Evolutionary conservation across 352 stramenopile genomes (phyloP), one percentile per base, ranked within the genome.

Genomic region (Phytophthora chlamydospora): DNA sequence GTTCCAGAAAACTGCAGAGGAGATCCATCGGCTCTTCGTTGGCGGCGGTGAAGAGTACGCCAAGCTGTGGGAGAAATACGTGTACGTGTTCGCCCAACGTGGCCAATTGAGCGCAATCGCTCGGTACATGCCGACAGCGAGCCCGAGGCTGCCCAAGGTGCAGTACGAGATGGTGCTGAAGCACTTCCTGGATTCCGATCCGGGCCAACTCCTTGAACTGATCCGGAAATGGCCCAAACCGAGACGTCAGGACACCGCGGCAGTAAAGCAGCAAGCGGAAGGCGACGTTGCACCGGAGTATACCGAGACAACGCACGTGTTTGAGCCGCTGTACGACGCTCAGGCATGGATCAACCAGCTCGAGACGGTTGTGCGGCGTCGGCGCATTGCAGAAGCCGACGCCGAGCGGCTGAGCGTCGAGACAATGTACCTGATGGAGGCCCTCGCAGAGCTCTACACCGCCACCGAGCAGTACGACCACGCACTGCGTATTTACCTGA

Each of bases 91-190:
- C 54, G 83, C 83, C 0, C 86, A 95, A 58, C 81, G 81, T 27
- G 83, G 83, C 0, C 82, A 93, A 42, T 42, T 95, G 50, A 85
- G 72, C 54, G 76, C 80, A 11, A 90, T 95, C 47, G 83, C 83
- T 4, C 75, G 75, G 4, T 88, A 67, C 58, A 88, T 95, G 34
- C 86, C 86, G n/a, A 93, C 86, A 0, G 56, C 81, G 0, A 92
- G 63, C 35, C 83, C 83, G n/a, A 71, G 83, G 3, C 61, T 95
- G 6, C 86, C 86, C 0, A 78, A 71, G 7, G 73, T 80, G 34
- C 80, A 91, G 50, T 95, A 95, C 52, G 86, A 95, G 38, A 95
- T 95, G 86, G 81, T 92, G 13, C 64, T 95, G 27, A 89, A 90
- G 59, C 86, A 93, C 41, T 95, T 95, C 39, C 42, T 95, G 17